Evolutionary conservation across 2,329 filamentous ascomycete species (phyloP).

Genomic region (Aureobasidium sp.): DNA sequence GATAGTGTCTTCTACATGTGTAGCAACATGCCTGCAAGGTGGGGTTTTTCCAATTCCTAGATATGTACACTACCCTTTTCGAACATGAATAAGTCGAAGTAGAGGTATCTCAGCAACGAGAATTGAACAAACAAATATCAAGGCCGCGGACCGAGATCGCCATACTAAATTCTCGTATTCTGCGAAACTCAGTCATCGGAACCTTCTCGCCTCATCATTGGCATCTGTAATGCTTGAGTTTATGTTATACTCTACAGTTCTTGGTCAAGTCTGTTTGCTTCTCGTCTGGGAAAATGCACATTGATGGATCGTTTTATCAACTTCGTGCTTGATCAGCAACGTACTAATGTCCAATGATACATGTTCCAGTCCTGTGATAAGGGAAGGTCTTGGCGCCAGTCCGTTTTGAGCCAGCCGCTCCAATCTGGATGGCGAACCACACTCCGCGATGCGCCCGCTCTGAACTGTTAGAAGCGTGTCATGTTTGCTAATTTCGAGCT

Average conservation of each 20-base stretch:
- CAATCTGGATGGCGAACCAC: neutral
- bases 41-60: neutral
- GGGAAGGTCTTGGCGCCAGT: neutral
- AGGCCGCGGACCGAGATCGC: too few relatives aligned
- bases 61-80: neutral
- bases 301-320: neutral
- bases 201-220: neutral
- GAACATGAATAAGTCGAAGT: neutral
- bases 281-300: neutral
- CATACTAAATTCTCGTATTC: neutral
- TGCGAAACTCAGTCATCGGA: neutral
- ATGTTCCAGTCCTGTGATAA: neutral
- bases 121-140: neutral
- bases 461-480: neutral
- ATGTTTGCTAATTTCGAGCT: constrained; percentile 15
- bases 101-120: neutral
- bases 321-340: neutral
- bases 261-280: neutral
- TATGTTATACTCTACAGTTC: neutral
- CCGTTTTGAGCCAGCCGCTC: neutral
- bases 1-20: neutral
- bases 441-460: neutral
- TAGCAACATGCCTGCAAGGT: neutral
- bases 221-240: neutral
- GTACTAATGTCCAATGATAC: neutral